phyloP scores from a whole-genome alignment of 352 stramenopile genomes.

The Globisporangium rhizosaccharum region DNA sequence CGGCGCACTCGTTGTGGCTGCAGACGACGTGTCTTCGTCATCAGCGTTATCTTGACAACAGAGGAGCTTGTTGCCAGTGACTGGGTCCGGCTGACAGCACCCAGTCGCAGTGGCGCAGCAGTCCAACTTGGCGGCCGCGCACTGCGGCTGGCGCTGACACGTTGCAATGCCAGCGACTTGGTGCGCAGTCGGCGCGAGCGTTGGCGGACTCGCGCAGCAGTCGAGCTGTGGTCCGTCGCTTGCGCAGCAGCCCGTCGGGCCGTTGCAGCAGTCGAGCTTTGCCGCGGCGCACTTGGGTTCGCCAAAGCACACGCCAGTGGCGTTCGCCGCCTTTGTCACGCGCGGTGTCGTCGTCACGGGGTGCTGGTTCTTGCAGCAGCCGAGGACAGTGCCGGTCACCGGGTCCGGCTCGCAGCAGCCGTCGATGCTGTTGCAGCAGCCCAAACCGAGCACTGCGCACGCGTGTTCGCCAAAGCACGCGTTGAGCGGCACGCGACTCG shows the following conservation, averaged over 20 bases:
- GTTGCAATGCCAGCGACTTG: constrained; percentile 5
- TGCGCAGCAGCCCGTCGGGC: constrained; percentile 38
- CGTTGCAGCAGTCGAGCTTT: constrained; percentile 38
- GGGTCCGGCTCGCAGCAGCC: constrained; percentile 61
- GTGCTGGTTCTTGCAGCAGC: constrained; percentile 64
- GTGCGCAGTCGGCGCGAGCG: background rate
- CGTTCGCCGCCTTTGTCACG: constrained; percentile 10
- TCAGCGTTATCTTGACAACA: constrained; percentile 13
- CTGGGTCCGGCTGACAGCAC: constrained; percentile 22
- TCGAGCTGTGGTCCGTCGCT: constrained; percentile 26
- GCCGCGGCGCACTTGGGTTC: constrained; percentile 38
- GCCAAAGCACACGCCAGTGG: constrained; percentile 23
- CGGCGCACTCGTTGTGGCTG: constrained; percentile 1
- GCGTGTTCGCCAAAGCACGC: constrained; percentile 58
- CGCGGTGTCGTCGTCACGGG: constrained; percentile 25
- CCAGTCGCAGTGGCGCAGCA: constrained; percentile 18
- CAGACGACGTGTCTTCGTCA: background rate
- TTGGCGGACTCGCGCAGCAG: constrained; percentile 27
- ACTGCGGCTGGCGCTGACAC: constrained; percentile 32
- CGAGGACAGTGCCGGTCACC: constrained; percentile 35
- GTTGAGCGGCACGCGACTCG: constrained; percentile 34
- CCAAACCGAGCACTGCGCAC: constrained; percentile 48
- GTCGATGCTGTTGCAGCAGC: constrained; percentile 67
- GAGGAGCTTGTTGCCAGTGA: constrained; percentile 15
- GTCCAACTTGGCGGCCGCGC: constrained; percentile 17